phyloP scores from a whole-genome alignment of 78 protist species.

The Bodo saltans region DNA sequence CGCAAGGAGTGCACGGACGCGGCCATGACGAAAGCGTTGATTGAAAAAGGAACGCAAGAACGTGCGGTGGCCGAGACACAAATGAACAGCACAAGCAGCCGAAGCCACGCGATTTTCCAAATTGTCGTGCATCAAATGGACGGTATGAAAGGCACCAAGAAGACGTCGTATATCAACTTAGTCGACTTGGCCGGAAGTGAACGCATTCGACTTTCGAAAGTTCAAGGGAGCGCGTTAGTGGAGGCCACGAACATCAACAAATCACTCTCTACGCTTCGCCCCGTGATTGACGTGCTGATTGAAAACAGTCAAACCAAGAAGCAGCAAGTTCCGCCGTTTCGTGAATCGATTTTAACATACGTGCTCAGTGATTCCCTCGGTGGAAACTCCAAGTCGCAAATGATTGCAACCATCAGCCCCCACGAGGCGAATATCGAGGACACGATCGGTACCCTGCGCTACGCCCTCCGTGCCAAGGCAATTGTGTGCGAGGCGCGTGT shows the following conservation, averaged over 20 bases:
- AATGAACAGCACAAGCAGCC: slow-evolving; percentile 8
- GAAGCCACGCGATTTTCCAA: slow-evolving; percentile 35
- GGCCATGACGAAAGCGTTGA: not conserved
- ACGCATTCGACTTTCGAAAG: slow-evolving; percentile 76
- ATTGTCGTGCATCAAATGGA: not conserved
- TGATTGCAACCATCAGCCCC: slow-evolving; percentile 91
- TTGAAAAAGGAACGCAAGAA: slow-evolving; percentile 1
- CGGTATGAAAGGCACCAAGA: not conserved
- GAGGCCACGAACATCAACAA: slow-evolving; percentile 88
- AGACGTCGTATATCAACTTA: slow-evolving; percentile 55
- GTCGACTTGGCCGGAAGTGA: slow-evolving; percentile 95
- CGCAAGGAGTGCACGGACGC: not conserved
- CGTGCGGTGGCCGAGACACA: slow-evolving; percentile 12
- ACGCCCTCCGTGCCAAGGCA: slow-evolving; percentile 83
- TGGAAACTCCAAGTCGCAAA: slow-evolving; percentile 84
- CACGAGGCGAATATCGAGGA: slow-evolving; percentile 64
- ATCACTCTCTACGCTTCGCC: slow-evolving; percentile 79
- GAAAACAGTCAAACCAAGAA: slow-evolving; percentile 15
- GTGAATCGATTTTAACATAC: slow-evolving; percentile 75
- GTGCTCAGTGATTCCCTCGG: slow-evolving; percentile 93
- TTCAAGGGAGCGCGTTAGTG: slow-evolving; percentile 8
- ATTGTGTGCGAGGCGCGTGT: slow-evolving; percentile 73
- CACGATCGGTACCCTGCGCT: slow-evolving; percentile 78
- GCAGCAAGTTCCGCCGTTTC: slow-evolving; percentile 62
- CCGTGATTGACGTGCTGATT: slow-evolving; percentile 80